Evolutionary conservation across 192 early-diverging fungal genomes (phyloP).

Genomic region (Coemansia sp.): DNA sequence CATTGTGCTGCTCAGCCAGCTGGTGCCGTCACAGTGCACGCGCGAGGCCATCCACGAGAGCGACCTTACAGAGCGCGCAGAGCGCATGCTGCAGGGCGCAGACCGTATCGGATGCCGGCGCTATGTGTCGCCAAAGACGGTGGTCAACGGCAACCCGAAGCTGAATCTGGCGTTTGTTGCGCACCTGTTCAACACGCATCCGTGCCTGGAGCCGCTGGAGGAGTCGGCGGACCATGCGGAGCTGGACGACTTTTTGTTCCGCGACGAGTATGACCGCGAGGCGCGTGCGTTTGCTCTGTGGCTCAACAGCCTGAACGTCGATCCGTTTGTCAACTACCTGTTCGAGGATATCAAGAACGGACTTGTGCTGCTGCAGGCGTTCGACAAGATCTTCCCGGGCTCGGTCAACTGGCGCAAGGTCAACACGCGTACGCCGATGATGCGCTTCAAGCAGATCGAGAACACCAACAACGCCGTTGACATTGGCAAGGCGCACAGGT

Average conservation of each 20-base stretch:
- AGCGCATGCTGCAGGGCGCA: conserved; percentile 85
- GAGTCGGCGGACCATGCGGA: conserved; percentile 84
- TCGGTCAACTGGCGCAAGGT: conserved; percentile 92
- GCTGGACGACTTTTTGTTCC: conserved; percentile 70
- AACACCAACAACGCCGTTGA: conserved; percentile 94
- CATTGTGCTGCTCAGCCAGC: conserved; percentile 89
- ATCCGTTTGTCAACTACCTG: conserved; percentile 96
- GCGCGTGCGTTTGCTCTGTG: conserved; percentile 90
- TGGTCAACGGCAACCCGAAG: conserved; percentile 94
- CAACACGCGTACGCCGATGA: conserved; percentile 69
- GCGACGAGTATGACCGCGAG: conserved; percentile 58
- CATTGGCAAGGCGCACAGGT: conserved; percentile 80
- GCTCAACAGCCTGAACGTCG: conserved; percentile 96
- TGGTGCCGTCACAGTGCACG: conserved; percentile 80
- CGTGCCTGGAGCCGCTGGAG: conserved; percentile 86
- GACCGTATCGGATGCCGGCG: conserved; percentile 92
- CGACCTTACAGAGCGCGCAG: conserved; percentile 83
- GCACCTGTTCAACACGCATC: conserved; percentile 96
- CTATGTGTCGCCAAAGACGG: conserved; percentile 90
- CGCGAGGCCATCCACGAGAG: conserved; percentile 74
- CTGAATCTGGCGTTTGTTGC: conserved; percentile 99
- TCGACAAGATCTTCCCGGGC: conserved; percentile 90
- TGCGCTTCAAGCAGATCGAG: conserved; percentile 96
- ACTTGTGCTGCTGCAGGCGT: conserved; percentile 87
- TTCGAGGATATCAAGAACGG: conserved; percentile 97